Percentiles rank a stretch among this genome's conserved stretches.
These are phyloP conservation scores for Juncus effusus DNA, from an alignment of 176 grass and related monocot genomes.

Conservation along the genomic window DNA sequence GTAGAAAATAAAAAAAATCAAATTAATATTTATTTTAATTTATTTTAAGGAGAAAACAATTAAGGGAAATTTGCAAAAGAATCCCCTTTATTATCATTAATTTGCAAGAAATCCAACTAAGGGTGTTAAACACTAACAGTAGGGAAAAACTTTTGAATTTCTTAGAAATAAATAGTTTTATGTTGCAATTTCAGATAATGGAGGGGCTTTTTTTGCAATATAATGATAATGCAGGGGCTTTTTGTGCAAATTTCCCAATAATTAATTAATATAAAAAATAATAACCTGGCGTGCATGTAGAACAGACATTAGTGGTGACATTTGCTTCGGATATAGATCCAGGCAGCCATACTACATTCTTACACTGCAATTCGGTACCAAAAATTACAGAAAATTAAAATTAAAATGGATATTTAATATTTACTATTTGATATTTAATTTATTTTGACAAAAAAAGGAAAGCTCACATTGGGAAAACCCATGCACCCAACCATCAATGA, in stretches of 20 bases:
- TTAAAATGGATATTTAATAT: conserved; percentile 4
- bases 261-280: not conserved
- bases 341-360: conserved; percentile 92
- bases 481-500: conserved; percentile 75
- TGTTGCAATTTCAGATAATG: not conserved
- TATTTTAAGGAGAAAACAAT: not conserved
- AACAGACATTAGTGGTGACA: conserved; percentile 69
- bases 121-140: too few species aligned
- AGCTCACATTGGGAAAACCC: conserved; percentile 62
- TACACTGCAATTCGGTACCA: conserved; percentile 57
- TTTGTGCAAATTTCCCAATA: too few species aligned
- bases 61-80: too few species aligned
- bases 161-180: too few species aligned
- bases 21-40: conserved; percentile 19
- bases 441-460: not conserved
- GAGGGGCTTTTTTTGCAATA: not conserved
- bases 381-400: conserved; percentile 1
- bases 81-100: too few species aligned
- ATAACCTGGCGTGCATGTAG: conserved; percentile 72
- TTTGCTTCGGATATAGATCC: conserved; percentile 71
- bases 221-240: too few species aligned
- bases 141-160: too few species aligned
- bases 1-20: conserved; percentile 24
- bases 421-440: conserved; percentile 5
- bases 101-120: too few species aligned